phyloP scores from a whole-genome alignment of 2,329 filamentous ascomycete genomes.

The Albophoma yamanashiensis region DNA sequence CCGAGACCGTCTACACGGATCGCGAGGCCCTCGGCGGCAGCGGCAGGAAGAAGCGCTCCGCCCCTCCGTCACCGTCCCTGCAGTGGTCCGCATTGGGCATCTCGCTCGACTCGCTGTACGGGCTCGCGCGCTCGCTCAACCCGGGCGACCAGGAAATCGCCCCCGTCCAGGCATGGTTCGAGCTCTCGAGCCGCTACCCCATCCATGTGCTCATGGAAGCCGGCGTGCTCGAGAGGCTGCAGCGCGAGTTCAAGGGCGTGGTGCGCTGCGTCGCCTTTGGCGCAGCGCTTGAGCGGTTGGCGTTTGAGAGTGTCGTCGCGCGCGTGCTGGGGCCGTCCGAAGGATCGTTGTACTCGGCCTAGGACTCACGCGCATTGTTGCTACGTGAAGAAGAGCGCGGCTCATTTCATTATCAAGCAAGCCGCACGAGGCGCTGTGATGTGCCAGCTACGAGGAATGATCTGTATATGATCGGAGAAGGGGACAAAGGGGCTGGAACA shows the following conservation, averaged over 20 bases:
- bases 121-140: conserved; percentile 34
- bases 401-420: neutral
- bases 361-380: neutral
- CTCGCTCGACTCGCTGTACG: conserved; percentile 30
- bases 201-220: conserved; percentile 23
- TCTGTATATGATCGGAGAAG: neutral
- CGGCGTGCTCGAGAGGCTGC: conserved; percentile 24
- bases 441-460: neutral
- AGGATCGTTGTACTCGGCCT: neutral
- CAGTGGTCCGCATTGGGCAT: conserved; percentile 29
- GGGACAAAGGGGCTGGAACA: neutral
- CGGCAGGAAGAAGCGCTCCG: neutral
- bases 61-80: conserved; percentile 13
- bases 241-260: conserved; percentile 28
- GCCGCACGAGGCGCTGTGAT: neutral
- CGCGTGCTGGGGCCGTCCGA: conserved; percentile 22
- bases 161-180: conserved; percentile 45
- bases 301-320: conserved; percentile 34
- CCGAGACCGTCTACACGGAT: conserved; percentile 19
- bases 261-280: conserved; percentile 38
- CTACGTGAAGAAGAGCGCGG: too few species aligned
- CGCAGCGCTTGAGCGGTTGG: conserved; percentile 32
- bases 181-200: conserved; percentile 32
- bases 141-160: conserved; percentile 31
- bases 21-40: conserved; percentile 4